Conservation (phyloP, 1,284 basidiomycete genomes). For the Ganoderma leucocontextum region DNA sequence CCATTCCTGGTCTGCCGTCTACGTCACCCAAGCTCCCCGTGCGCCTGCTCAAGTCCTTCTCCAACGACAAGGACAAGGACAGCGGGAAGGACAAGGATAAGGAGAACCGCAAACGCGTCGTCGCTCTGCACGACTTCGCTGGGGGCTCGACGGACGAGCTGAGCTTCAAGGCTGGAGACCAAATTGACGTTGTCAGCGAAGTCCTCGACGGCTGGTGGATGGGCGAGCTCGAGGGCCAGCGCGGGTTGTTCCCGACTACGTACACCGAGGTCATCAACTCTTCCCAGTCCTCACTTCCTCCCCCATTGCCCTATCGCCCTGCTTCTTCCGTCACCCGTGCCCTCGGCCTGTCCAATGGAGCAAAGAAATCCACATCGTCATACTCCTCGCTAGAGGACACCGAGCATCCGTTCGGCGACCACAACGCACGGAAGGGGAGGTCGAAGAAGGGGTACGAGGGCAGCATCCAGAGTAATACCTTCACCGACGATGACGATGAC, state of each 20-base stretch:
- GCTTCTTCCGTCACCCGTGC: constrained; percentile 25
- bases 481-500: constrained; percentile 29
- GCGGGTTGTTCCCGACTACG: constrained; percentile 80
- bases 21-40: constrained; percentile 50
- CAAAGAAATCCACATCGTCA: constrained; percentile 26
- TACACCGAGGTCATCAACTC: constrained; percentile 66
- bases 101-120: constrained; percentile 56
- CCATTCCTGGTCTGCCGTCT: constrained; percentile 39
- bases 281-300: constrained; percentile 35
- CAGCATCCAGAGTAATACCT: constrained; percentile 36
- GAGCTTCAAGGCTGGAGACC: constrained; percentile 73
- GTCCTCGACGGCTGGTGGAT: constrained; percentile 89
- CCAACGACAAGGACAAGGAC: constrained; percentile 41
- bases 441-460: constrained; percentile 36
- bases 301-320: constrained; percentile 42
- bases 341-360: constrained; percentile 23
- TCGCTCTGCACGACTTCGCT: constrained; percentile 77
- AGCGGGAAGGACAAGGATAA: constrained; percentile 6
- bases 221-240: constrained; percentile 73
- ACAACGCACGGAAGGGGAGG: constrained; percentile 54
- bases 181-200: constrained; percentile 78
- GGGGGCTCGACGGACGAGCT: constrained; percentile 77
- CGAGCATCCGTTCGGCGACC: constrained; percentile 50
- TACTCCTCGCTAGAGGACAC: constrained; percentile 38
- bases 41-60: constrained; percentile 57